Percentiles rank a stretch among this genome's conserved stretches.
These are phyloP conservation scores for Cercophora scortea DNA, from an alignment of 495 filamentous ascomycete species.

Conservation along the genomic window DNA sequence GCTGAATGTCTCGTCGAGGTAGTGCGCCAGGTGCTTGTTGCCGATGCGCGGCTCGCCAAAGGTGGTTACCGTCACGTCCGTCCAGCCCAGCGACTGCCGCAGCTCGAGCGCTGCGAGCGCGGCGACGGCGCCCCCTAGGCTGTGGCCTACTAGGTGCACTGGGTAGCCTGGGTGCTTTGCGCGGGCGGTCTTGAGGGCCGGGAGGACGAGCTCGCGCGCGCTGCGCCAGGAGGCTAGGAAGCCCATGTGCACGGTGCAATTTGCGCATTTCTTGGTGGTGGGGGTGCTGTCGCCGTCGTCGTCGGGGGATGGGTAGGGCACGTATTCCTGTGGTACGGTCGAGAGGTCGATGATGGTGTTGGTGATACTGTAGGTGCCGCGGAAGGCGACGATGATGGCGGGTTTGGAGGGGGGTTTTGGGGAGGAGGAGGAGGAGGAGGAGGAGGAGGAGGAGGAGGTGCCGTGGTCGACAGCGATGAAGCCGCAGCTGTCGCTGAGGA, in stretches of 20 bases:
- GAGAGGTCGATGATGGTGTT: slow-evolving; percentile 87
- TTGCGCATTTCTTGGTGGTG: slow-evolving; percentile 46
- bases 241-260: slow-evolving; percentile 88
- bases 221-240: slow-evolving; percentile 79
- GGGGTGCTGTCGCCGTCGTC: slow-evolving; percentile 33
- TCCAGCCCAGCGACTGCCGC: slow-evolving; percentile 49
- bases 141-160: slow-evolving; percentile 79
- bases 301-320: slow-evolving; percentile 62
- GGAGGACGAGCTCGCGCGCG: slow-evolving; percentile 56
- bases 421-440: no score
- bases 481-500: slow-evolving; percentile 87
- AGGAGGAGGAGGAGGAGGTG: no score
- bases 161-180: slow-evolving; percentile 59
- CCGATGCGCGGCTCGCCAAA: slow-evolving; percentile 89
- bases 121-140: slow-evolving; percentile 86
- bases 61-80: slow-evolving; percentile 66
- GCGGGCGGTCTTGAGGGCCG: slow-evolving; percentile 46
- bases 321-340: slow-evolving; percentile 80
- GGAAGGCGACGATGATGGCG: slow-evolving; percentile 80
- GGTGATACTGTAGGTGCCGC: slow-evolving; percentile 86
- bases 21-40: slow-evolving; percentile 62
- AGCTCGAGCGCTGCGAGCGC: slow-evolving; percentile 75
- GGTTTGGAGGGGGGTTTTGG: not conserved
- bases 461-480: slow-evolving; percentile 82
- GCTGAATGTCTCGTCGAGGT: slow-evolving; percentile 41